phyloP scores from a whole-genome alignment of 2,329 filamentous ascomycete species.

The Neopestalotiopsis rosae region DNA sequence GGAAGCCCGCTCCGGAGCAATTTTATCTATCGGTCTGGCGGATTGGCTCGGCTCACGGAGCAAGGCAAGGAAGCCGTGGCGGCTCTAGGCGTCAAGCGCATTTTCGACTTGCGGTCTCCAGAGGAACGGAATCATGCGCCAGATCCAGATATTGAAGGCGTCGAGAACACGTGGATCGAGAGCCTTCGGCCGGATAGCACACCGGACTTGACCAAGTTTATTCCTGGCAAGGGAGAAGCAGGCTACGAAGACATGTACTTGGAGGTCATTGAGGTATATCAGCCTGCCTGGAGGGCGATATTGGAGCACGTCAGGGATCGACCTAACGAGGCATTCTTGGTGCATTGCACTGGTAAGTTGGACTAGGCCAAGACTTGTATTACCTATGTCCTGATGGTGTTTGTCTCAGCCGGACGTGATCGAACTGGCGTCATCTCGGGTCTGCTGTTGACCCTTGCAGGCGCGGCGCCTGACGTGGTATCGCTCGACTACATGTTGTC shows the following conservation, averaged over 20 bases:
- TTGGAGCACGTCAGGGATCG: constrained; percentile 54
- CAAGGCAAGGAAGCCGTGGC: constrained; percentile 43
- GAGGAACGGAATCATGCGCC: constrained; percentile 48
- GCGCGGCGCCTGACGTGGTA: constrained; percentile 47
- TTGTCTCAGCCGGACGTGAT: constrained; percentile 54
- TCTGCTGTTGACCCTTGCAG: constrained; percentile 56
- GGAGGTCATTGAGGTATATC: constrained; percentile 49
- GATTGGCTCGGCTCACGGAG: constrained; percentile 42
- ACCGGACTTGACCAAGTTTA: constrained; percentile 47
- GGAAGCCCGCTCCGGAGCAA: constrained; percentile 46
- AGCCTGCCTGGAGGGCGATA: constrained; percentile 46
- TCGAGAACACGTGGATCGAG: constrained; percentile 52
- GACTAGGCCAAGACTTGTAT: neutral
- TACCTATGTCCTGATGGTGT: neutral
- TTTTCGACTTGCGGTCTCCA: constrained; percentile 58
- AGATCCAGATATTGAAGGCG: constrained; percentile 48
- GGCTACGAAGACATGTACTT: constrained; percentile 55
- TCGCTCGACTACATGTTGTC: constrained; percentile 59
- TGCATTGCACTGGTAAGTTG: constrained; percentile 59
- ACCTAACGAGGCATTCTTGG: constrained; percentile 50
- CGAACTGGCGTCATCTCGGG: constrained; percentile 58
- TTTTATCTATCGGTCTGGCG: constrained; percentile 53
- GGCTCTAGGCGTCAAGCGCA: constrained; percentile 43
- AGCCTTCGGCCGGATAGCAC: constrained; percentile 40
- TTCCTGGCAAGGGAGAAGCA: constrained; percentile 47